Base-by-base conservation (phyloP, 495 filamentous ascomycete genomes). In the Neurospora sp. region DNA sequence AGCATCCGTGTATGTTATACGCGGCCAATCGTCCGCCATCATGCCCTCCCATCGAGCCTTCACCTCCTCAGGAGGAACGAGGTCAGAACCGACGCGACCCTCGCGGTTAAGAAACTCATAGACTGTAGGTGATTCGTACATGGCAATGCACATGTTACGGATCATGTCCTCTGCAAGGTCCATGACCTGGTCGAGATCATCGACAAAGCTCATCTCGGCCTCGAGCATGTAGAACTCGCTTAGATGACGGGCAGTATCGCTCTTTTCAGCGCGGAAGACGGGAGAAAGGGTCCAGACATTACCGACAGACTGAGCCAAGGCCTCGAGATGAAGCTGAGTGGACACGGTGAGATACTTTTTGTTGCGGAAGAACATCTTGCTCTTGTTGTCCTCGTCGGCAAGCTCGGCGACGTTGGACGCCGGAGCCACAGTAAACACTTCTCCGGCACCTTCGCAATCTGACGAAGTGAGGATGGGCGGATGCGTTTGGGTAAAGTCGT, bases 161-260 rank as follows among this genome's bases (percentile, higher is more conserved):
- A 97, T 85, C 85, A 96, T 88, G 72, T 90, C 81, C 80, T 98
- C 93, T n/a, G 92, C 87, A 9, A 96, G 78, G 72, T 90, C 84
- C 85, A 97, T 94, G 72, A 99, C 85, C 9, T 85, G 82, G 53
- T 85, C 82, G 27, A 97, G 80, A 68, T 89, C 85, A 39, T 92
- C 84, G 70, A 90, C 89, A 79, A 97, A 97, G 79, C 87, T 90
- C 70, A 92, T 82, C 81, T 99, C 96, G 8, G 90, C 94, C 82
- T 99, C 96, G 2, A 99, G 88, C 96, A 99, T 99, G 82, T 98
- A 98, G 80, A 99, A 99, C 77, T 99, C 96, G 83, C 93, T 97
- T 68, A 98, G 84, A 82, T 99, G 96, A 42, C 96, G 91, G 18
- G 94, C 88, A 7, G 96, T 98, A 81, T 98, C 94, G 79, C 94